Evolutionary conservation across 2,329 filamentous ascomycete genomes (phyloP).

Genomic region (Diaporthe humulicola): DNA sequence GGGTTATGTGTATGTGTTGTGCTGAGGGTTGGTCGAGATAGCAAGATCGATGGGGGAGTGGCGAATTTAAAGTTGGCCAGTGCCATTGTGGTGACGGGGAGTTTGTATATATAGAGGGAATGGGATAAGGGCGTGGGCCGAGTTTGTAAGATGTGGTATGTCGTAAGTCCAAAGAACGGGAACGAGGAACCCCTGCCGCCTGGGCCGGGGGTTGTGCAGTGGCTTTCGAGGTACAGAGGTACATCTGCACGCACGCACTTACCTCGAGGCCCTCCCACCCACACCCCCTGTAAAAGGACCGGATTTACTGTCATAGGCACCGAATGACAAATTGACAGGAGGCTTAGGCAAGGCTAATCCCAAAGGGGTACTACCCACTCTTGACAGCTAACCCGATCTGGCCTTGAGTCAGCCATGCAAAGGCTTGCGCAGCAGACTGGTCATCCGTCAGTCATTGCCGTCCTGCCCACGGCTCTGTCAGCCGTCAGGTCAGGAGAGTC

Average conservation of each 20-base stretch:
- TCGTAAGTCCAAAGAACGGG: conserved; percentile 23
- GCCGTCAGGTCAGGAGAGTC: conserved; percentile 24
- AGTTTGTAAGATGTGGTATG: conserved; percentile 34
- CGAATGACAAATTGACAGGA: conserved; percentile 8
- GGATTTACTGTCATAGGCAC: conserved; percentile 21
- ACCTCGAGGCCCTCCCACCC: not conserved
- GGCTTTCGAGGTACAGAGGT: not conserved
- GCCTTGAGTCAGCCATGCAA: conserved; percentile 8
- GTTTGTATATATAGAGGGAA: conserved; percentile 35
- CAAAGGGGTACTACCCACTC: not conserved
- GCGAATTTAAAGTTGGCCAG: conserved; percentile 30
- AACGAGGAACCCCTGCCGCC: conserved; percentile 17
- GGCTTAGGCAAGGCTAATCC: not conserved
- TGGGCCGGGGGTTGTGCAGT: not conserved
- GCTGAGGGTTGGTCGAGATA: not conserved
- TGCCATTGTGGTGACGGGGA: conserved; percentile 31
- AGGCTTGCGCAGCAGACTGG: conserved; percentile 3
- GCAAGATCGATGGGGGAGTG: conserved; percentile 24
- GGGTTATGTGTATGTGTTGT: not conserved
- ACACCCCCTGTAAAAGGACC: conserved; percentile 1
- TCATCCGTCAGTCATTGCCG: conserved; percentile 22
- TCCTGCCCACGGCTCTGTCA: not conserved
- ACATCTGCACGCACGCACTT: not conserved
- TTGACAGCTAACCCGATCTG: not conserved
- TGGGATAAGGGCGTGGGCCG: conserved; percentile 25